Conservation (phyloP, 2,329 filamentous ascomycete genomes). For the Torrubiellomyces zombiae region DNA sequence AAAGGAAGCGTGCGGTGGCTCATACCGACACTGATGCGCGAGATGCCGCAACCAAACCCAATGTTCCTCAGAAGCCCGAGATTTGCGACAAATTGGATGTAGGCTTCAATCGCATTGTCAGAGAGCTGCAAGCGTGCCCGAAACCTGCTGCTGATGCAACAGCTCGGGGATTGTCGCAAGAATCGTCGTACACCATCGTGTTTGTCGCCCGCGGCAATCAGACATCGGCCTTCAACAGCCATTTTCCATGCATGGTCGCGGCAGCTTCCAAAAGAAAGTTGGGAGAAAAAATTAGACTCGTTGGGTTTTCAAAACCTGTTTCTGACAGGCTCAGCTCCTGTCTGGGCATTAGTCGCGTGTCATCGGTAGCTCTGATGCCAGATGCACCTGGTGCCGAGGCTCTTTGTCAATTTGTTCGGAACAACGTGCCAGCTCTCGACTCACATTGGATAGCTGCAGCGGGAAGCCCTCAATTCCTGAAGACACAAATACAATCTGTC, state of each 20-base stretch:
- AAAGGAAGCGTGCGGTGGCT: constrained; percentile 22
- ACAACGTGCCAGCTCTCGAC: constrained; percentile 33
- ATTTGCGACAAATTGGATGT: constrained; percentile 42
- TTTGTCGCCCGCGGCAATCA: constrained; percentile 43
- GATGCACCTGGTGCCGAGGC: constrained; percentile 39
- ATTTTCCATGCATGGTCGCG: constrained; percentile 39
- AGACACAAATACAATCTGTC: constrained; percentile 17
- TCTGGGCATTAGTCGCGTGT: constrained; percentile 46
- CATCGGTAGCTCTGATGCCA: constrained; percentile 41
- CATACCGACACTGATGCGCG: constrained; percentile 14
- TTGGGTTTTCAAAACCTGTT: constrained; percentile 44
- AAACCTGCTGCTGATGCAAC: background rate
- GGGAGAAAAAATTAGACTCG: constrained; percentile 33
- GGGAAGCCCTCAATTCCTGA: constrained; percentile 10
- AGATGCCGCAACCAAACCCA: constrained; percentile 6
- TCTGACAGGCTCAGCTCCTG: constrained; percentile 39
- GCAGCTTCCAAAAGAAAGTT: constrained; percentile 28
- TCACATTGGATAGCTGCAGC: constrained; percentile 32
- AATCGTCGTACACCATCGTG: constrained; percentile 28
- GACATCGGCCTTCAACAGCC: constrained; percentile 39
- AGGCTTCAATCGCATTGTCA: constrained; percentile 47
- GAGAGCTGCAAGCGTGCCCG: constrained; percentile 33
- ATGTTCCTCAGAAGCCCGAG: constrained; percentile 23
- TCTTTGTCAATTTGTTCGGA: constrained; percentile 37
- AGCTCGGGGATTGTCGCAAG: background rate